phyloP scores from a whole-genome alignment of 1,284 basidiomycete species.

The Ceratobasidium sp. region DNA sequence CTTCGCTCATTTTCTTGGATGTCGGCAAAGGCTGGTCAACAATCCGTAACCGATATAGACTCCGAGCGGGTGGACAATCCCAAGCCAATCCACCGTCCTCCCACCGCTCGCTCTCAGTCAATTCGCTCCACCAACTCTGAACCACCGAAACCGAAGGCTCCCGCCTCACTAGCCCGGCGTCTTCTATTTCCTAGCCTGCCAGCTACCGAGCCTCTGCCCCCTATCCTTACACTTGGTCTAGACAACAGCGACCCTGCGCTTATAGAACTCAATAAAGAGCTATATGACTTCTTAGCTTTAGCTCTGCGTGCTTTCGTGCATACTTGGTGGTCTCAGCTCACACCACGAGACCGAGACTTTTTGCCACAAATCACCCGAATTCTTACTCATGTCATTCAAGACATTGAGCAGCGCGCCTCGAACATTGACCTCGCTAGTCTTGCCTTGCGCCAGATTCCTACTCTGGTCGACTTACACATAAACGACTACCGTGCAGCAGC shows the following conservation, averaged over 20 bases:
- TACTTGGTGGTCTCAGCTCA: constrained; percentile 84
- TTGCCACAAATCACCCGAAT: constrained; percentile 74
- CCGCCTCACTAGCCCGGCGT: constrained; percentile 65
- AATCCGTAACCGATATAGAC: constrained; percentile 5
- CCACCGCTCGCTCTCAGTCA: constrained; percentile 37
- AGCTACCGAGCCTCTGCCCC: constrained; percentile 62
- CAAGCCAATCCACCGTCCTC: constrained; percentile 18
- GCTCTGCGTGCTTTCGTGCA: constrained; percentile 77
- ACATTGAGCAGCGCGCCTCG: constrained; percentile 65
- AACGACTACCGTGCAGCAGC: constrained; percentile 74
- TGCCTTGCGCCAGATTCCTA: constrained; percentile 68
- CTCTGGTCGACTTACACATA: constrained; percentile 75
- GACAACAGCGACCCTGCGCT: constrained; percentile 51
- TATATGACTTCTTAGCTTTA: constrained; percentile 81
- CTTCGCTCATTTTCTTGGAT: constrained; percentile 41
- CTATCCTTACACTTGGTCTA: constrained; percentile 58
- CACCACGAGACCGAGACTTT: constrained; percentile 82
- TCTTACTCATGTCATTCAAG: constrained; percentile 66
- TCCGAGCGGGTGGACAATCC: constrained; percentile 12
- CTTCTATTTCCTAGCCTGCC: constrained; percentile 73
- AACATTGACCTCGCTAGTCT: constrained; percentile 67
- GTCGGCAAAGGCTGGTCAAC: constrained; percentile 34
- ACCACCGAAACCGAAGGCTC: constrained; percentile 43
- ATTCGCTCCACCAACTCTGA: constrained; percentile 40
- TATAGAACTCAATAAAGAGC: constrained; percentile 69